Conservation (phyloP, 257 asterid genomes). For the Hygrophila difformis region DNA sequence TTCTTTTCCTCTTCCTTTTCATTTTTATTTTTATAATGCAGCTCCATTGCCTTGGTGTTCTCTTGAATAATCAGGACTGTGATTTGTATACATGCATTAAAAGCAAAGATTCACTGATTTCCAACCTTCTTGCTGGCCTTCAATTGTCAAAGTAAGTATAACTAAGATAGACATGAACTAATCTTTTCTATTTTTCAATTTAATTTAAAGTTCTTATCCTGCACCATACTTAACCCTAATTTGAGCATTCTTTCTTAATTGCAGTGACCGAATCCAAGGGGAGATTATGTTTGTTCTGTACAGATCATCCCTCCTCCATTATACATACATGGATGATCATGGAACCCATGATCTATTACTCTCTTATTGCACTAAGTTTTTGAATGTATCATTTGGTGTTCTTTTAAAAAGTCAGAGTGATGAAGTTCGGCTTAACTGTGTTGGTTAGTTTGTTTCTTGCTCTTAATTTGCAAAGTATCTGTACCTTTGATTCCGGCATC, state of each 20-base stretch:
- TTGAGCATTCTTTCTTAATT: constrained; percentile 18
- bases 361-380: constrained; percentile 53
- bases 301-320: constrained; percentile 48
- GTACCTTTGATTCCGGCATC: not conserved
- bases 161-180: constrained; percentile 8
- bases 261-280: constrained; percentile 86
- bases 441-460: constrained; percentile 43
- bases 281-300: constrained; percentile 80
- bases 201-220: no score
- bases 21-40: constrained; percentile 26
- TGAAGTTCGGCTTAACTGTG: constrained; percentile 76
- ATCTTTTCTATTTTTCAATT: constrained; percentile 14
- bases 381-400: constrained; percentile 52
- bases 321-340: constrained; percentile 34
- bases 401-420: constrained; percentile 87
- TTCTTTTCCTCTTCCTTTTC: constrained; percentile 5
- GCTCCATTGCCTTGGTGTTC: constrained; percentile 91
- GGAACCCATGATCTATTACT: constrained; percentile 31
- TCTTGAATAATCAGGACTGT: constrained; percentile 53
- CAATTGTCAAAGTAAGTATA: constrained; percentile 71
- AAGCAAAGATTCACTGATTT: constrained; percentile 58
- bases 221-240: constrained; percentile 6
- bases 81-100: constrained; percentile 39
- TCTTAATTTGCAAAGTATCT: constrained; percentile 11
- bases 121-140: constrained; percentile 75